Evolutionary conservation across 257 asterid genomes (phyloP).

Genomic region (Solanum bulbocastanum): DNA sequence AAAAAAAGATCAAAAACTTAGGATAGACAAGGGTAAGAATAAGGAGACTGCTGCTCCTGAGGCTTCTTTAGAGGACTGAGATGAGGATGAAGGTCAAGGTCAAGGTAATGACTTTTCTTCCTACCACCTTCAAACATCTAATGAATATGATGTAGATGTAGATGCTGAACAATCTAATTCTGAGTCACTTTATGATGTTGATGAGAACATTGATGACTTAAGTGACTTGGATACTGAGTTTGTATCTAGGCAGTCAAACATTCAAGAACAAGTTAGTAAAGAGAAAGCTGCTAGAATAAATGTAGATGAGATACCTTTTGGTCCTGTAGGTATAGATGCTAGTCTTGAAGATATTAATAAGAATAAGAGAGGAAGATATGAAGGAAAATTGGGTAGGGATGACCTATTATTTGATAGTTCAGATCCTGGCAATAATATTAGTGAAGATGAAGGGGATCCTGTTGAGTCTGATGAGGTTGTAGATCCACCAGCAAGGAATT

Average conservation of each 20-base stretch:
- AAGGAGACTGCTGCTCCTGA: accelerated
- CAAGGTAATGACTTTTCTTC: not conserved
- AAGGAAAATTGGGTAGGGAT: not conserved
- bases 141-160: not conserved
- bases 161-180: not conserved
- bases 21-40: not conserved
- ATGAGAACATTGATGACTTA: not conserved
- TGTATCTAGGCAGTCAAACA: not conserved
- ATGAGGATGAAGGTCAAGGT: not conserved
- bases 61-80: not conserved
- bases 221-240: not conserved
- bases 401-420: not conserved
- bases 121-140: not conserved
- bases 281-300: not conserved
- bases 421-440: not conserved
- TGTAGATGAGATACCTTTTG: not conserved
- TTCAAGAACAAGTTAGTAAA: not conserved
- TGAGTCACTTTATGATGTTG: not conserved
- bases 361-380: not conserved
- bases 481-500: not conserved
- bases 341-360: not conserved
- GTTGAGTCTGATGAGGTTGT: not conserved
- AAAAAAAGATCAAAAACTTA: not conserved
- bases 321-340: not conserved
- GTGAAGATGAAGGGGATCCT: not conserved